Percentiles rank a stretch among this genome's conserved stretches.
Evolutionary conservation across 208 protist species (phyloP).

Genomic region (Trypanosoma avium): DNA sequence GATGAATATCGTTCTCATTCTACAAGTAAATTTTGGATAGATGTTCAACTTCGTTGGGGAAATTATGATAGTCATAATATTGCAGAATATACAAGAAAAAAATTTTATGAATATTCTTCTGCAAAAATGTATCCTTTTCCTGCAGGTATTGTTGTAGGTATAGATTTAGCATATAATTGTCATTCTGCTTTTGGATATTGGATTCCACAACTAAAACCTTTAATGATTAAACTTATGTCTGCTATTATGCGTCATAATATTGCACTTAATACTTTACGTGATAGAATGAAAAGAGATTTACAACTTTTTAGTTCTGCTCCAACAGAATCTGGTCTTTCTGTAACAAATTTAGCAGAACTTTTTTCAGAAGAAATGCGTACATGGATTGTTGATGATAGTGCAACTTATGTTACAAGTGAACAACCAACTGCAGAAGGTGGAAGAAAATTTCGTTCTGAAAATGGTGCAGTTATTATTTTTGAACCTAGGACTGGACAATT

Average conservation of each 20-base stretch:
- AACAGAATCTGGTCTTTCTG: conserved; percentile 99
- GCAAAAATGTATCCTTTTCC: conserved; percentile 99
- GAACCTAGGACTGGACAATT: conserved; percentile 99
- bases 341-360: conserved; percentile 99
- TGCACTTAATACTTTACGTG: conserved; percentile 99
- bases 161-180: conserved; percentile 99
- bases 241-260: conserved; percentile 99
- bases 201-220: conserved; percentile 97
- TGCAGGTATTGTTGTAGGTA: conserved; percentile 98
- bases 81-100: conserved; percentile 98
- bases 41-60: conserved; percentile 99
- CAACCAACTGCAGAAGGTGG: conserved; percentile 99
- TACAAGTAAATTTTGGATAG: conserved; percentile 99
- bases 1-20: conserved; percentile 73
- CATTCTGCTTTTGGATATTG: conserved; percentile 99
- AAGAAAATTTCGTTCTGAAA: conserved; percentile 96
- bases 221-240: conserved; percentile 97
- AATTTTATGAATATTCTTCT: conserved; percentile 99
- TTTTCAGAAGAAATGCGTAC: conserved; percentile 99
- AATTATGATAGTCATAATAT: conserved; percentile 99
- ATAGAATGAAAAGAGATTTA: conserved; percentile 99
- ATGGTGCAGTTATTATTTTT: conserved; percentile 99
- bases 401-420: conserved; percentile 99
- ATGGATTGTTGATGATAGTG: conserved; percentile 99
- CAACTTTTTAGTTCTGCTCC: conserved; percentile 99